These are phyloP conservation scores for Colletotrichum endophyticum DNA, from an alignment of 2,329 filamentous ascomycete species.

Conservation along the genomic window DNA sequence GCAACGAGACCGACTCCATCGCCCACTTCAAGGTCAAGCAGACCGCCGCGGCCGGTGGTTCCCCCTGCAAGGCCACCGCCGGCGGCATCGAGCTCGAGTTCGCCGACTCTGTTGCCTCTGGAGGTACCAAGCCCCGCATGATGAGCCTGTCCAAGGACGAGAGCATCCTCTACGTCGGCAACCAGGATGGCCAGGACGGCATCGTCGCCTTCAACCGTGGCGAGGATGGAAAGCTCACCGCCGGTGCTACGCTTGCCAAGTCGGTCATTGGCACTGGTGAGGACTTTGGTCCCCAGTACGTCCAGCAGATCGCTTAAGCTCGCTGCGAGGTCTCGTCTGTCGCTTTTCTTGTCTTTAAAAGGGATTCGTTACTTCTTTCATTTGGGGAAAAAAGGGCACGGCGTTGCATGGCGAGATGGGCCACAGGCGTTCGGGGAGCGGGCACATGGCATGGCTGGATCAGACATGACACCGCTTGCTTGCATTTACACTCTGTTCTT, in stretches of 20 bases:
- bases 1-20: constrained; percentile 50
- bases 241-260: constrained; percentile 28
- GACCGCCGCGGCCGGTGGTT: constrained; percentile 18
- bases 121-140: constrained; percentile 49
- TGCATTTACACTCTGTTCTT: constrained; percentile 2
- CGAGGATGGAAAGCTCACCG: constrained; percentile 32
- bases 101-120: constrained; percentile 35
- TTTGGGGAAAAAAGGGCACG: background rate
- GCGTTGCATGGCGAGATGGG: constrained; percentile 1
- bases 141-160: constrained; percentile 44
- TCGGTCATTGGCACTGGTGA: constrained; percentile 30
- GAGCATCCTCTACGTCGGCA: constrained; percentile 48
- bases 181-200: constrained; percentile 45
- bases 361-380: background rate
- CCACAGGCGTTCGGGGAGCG: constrained; percentile 7
- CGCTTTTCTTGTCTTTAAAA: background rate
- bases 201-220: constrained; percentile 35
- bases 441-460: constrained; percentile 12
- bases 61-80: constrained; percentile 25
- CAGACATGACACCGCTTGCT: constrained; percentile 13
- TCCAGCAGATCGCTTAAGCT: constrained; percentile 30
- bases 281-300: constrained; percentile 34
- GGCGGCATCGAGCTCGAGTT: constrained; percentile 36
- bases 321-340: background rate
- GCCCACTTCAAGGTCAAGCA: constrained; percentile 46